Base-by-base conservation (phyloP, 768 basidiomycete species). In the Calocybe indica region DNA sequence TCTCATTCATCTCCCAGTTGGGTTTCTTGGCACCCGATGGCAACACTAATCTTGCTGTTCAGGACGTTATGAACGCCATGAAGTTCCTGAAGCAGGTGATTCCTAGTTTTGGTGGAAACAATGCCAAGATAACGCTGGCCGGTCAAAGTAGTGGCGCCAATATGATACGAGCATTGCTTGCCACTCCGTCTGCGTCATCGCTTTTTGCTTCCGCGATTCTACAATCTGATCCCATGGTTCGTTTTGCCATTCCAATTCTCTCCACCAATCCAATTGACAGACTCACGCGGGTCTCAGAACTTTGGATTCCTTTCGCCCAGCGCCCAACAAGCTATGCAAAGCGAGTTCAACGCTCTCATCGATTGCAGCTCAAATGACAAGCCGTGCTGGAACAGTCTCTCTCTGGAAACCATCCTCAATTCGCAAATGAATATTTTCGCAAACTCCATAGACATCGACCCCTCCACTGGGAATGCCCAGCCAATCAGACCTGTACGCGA, bases 211-310 rank as follows among this genome's bases (percentile, higher is more conserved):
- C 78, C 44, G 88, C 83, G 0, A 90, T 92, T 48, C 59, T 93
- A 13, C 90, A 94, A 46, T 92, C 89, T 0, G 92, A 93, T 58
- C 87, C 92, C 2, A 88, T 93, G 80, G 88, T 85, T 55, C 48
- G 75, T 57, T 14, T 28, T 30, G 33, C 31, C 37, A 31, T 35
- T 47, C 6, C 30, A 40, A 32, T 15, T 8, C 36, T 8, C 36
- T 9, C 5, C 34, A 28, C 13, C n/a, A n/a, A 30, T 9, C 5
- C 5, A 22, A 11, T 9, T 43, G 6, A 40, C 43, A 46, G 34
- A 42, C 53, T 51, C 29, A 49, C 40, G 14, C 43, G n/a, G 49
- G 31, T 11, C 39, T 4, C 51, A 89, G 88, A 74, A 85, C 61
- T 90, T 78, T 56, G 88, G 88, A 5, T 85, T 90, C 60, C 66